Conservation (phyloP, 768 basidiomycete species). For the Boletus rex-veris region DNA sequence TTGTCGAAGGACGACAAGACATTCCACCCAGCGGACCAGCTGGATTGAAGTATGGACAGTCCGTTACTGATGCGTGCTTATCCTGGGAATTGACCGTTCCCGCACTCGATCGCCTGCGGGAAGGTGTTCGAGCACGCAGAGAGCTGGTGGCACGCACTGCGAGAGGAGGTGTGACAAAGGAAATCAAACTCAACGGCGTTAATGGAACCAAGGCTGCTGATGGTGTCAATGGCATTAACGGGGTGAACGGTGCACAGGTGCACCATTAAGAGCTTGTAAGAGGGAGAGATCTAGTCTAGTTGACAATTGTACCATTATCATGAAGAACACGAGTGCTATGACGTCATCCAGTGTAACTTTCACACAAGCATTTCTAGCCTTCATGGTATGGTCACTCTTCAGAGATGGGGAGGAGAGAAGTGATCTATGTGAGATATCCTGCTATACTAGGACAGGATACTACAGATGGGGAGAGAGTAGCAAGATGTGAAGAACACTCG, state of each 20-base stretch:
- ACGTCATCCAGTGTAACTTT: constrained; percentile 2
- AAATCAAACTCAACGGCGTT: constrained; percentile 12
- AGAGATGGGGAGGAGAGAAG: no score
- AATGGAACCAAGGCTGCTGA: constrained; percentile 12
- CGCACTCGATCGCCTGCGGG: constrained; percentile 78
- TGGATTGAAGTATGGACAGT: constrained; percentile 77
- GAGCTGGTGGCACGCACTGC: constrained; percentile 39
- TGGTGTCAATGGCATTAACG: constrained; percentile 18
- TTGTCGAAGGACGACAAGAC: constrained; percentile 84
- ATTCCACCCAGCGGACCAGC: constrained; percentile 70
- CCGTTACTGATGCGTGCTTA: constrained; percentile 87
- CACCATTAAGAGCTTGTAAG: not conserved
- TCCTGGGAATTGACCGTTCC: constrained; percentile 87
- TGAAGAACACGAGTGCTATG: not conserved
- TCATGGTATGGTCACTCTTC: no score
- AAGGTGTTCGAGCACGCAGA: constrained; percentile 79
- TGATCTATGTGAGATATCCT: no score
- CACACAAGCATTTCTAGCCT: not conserved
- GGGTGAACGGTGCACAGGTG: constrained; percentile 15
- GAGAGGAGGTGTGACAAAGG: constrained; percentile 6
- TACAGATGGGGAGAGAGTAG: no score
- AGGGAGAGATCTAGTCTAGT: no score
- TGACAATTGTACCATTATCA: no score
- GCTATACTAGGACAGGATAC: no score
- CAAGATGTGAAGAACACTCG: no score